Percentiles rank a stretch among this genome's conserved stretches.
phyloP scores from a whole-genome alignment of 164 flowering plant species.

The Piper longum region DNA sequence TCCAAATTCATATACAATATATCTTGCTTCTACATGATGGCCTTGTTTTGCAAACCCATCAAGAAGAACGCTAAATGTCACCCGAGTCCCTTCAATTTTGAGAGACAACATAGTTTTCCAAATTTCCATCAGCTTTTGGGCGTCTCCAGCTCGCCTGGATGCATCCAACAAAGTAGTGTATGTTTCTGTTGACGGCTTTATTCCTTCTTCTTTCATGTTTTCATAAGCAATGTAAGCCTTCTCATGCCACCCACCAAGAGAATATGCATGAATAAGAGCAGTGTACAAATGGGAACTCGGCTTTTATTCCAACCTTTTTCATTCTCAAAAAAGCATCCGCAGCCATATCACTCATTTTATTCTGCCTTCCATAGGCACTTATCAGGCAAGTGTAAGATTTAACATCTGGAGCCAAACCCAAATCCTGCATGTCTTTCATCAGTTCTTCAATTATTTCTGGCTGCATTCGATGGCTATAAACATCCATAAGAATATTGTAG shows the following conservation, averaged over 20 bases:
- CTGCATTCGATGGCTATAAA: constrained; percentile 83
- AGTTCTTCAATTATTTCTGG: constrained; percentile 72
- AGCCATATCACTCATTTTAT: constrained; percentile 81
- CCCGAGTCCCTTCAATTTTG: constrained; percentile 57
- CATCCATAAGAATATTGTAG: constrained; percentile 79
- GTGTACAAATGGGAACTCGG: constrained; percentile 80
- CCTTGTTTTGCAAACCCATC: constrained; percentile 97
- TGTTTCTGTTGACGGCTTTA: constrained; percentile 71
- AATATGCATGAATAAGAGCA: constrained; percentile 83
- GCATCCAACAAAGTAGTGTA: constrained; percentile 85
- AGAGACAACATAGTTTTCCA: constrained; percentile 72
- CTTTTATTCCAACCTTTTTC: constrained; percentile 57
- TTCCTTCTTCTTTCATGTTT: constrained; percentile 55
- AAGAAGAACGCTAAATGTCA: constrained; percentile 69
- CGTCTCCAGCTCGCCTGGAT: constrained; percentile 77
- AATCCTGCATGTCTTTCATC: constrained; percentile 52
- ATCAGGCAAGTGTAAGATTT: constrained; percentile 76
- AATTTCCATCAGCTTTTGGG: constrained; percentile 43
- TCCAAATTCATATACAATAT: constrained; percentile 68
- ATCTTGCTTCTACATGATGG: constrained; percentile 63
- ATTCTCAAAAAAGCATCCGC: constrained; percentile 77
- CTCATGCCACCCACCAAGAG: constrained; percentile 73
- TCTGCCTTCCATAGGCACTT: constrained; percentile 81
- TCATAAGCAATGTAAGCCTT: constrained; percentile 64
- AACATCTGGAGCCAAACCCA: constrained; percentile 62